phyloP scores from a whole-genome alignment of 306 rosid genomes.

The Oxytropis ochrocephala region DNA sequence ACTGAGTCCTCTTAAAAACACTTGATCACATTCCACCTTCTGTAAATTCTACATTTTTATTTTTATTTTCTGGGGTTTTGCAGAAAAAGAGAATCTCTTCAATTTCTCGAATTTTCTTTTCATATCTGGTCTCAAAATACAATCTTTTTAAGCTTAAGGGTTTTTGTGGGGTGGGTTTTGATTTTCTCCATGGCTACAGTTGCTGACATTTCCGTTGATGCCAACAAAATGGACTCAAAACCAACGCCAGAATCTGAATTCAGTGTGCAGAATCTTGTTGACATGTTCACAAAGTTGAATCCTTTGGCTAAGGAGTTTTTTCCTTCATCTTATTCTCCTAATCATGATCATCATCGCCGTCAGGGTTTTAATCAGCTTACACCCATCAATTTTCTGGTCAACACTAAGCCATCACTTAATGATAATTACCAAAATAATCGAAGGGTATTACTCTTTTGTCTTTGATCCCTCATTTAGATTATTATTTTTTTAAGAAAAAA shows the following conservation, averaged over 20 bases:
- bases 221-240: constrained; percentile 65
- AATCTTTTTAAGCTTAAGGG: not conserved
- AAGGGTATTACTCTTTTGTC: constrained; percentile 55
- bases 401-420: constrained; percentile 40
- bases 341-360: constrained; percentile 30
- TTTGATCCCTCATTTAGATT: constrained; percentile 24
- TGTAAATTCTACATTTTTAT: constrained; percentile 14
- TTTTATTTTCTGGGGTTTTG: not conserved
- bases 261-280: constrained; percentile 85
- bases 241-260: constrained; percentile 57
- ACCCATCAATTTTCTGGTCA: constrained; percentile 37
- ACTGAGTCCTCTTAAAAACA: not conserved
- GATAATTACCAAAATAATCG: constrained; percentile 52
- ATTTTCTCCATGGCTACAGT: constrained; percentile 76
- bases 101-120: constrained; percentile 4
- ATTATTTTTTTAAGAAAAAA: not conserved
- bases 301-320: constrained; percentile 87
- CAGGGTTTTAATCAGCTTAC: constrained; percentile 42
- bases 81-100: constrained; percentile 8
- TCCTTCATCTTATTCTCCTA: constrained; percentile 58
- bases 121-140: not conserved
- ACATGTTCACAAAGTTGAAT: constrained; percentile 89
- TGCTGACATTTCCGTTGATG: constrained; percentile 74
- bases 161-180: constrained; percentile 27
- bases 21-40: constrained; percentile 24